Percentiles rank a stretch among this genome's conserved stretches.
Conservation (phyloP, 2,329 filamentous ascomycete genomes). For the Didymella exigua region DNA sequence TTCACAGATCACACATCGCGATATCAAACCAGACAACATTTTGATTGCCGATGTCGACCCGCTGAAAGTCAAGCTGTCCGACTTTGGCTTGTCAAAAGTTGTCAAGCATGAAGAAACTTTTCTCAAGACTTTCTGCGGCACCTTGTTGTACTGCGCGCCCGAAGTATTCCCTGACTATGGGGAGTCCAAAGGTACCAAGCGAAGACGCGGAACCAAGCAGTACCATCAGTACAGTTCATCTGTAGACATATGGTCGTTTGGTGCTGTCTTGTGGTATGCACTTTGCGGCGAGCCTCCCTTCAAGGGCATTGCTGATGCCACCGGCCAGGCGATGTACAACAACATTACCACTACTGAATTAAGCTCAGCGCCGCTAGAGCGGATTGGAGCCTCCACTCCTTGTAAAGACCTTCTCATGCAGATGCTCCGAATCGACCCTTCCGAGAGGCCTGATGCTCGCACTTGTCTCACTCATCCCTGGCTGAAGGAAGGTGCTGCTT, state of each 20-base stretch:
- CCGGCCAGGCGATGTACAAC: conserved; percentile 78
- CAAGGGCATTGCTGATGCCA: conserved; percentile 74
- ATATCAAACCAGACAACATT: conserved; percentile 98
- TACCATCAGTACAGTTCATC: conserved; percentile 80
- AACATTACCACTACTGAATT: conserved; percentile 82
- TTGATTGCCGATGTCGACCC: conserved; percentile 76
- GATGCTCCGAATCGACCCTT: conserved; percentile 85
- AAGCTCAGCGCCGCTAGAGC: conserved; percentile 67
- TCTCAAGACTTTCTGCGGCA: conserved; percentile 94
- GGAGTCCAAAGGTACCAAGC: conserved; percentile 67
- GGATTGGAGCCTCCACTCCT: conserved; percentile 63
- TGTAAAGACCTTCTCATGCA: conserved; percentile 75
- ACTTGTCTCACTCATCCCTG: conserved; percentile 76
- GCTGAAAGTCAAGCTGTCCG: conserved; percentile 85
- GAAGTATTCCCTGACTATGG: conserved; percentile 90
- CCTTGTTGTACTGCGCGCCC: conserved; percentile 91
- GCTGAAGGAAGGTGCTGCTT: conserved; percentile 63
- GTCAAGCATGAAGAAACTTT: conserved; percentile 90
- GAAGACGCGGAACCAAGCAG: conserved; percentile 59
- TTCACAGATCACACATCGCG: conserved; percentile 92
- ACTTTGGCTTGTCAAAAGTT: conserved; percentile 96
- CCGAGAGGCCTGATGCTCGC: conserved; percentile 73
- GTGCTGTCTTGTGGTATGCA: conserved; percentile 86
- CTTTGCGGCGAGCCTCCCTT: conserved; percentile 83
- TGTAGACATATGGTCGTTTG: conserved; percentile 95